These are phyloP conservation scores for Ammopiptanthus mongolicus DNA, from an alignment of 306 rosid genomes.

Conservation along the genomic window DNA sequence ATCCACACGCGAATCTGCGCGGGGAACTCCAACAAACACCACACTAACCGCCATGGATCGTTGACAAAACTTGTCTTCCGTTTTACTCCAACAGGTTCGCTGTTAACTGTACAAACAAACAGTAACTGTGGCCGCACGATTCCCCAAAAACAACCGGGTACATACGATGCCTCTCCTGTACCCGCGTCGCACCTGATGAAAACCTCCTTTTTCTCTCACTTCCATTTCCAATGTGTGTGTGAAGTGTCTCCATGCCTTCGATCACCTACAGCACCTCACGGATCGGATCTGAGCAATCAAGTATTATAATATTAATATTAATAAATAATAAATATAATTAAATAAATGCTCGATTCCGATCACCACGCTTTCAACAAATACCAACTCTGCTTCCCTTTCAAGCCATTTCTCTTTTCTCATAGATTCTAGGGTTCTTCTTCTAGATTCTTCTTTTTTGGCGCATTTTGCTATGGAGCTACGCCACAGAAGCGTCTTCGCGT, in stretches of 20 bases:
- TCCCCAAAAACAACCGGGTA: not conserved
- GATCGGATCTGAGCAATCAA: slow-evolving; percentile 64
- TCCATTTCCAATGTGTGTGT: not conserved
- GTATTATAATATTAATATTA: not conserved
- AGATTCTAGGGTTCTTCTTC: slow-evolving; percentile 47
- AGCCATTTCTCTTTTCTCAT: not conserved
- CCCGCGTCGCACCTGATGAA: slow-evolving; percentile 32
- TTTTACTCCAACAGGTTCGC: not conserved
- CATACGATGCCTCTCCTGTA: not conserved
- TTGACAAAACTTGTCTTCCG: not conserved
- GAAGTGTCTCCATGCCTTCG: slow-evolving; percentile 12
- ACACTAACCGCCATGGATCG: slow-evolving; percentile 13
- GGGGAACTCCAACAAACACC: not conserved
- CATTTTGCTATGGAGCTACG: slow-evolving; percentile 33
- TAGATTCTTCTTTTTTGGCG: not conserved
- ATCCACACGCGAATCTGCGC: not conserved
- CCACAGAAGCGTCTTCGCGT: slow-evolving; percentile 19
- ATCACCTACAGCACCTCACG: slow-evolving; percentile 51
- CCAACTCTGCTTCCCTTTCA: slow-evolving; percentile 15
- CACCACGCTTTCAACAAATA: slow-evolving; percentile 43
- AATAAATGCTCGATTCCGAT: slow-evolving; percentile 34
- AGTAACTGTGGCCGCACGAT: slow-evolving; percentile 20
- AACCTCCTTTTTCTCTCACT: not conserved
- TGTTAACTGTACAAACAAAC: not conserved
- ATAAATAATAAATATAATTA: not conserved